Conservation (phyloP, 1,284 basidiomycete species). For the Pascua sp. region DNA sequence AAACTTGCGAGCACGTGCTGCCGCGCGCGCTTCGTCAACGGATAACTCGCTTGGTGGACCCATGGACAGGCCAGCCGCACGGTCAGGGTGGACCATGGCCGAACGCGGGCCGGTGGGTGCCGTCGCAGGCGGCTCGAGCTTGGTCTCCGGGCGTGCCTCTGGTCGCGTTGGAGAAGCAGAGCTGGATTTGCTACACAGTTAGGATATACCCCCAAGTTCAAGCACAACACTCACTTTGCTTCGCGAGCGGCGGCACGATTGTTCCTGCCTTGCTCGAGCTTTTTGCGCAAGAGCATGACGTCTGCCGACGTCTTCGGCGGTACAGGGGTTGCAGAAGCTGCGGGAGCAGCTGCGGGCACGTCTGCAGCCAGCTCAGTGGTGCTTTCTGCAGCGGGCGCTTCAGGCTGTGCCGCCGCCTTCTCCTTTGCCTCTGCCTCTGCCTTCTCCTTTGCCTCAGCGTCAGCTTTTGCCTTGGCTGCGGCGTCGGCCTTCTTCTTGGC, state of each 20-base stretch:
- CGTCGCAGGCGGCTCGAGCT: constrained; percentile 2
- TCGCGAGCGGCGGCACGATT: constrained; percentile 8
- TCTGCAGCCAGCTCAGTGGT: constrained; percentile 14
- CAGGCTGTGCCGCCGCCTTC: constrained; percentile 1
- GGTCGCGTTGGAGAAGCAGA: background rate
- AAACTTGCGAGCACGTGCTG: constrained; percentile 36
- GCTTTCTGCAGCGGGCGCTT: constrained; percentile 2
- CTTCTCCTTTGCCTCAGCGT: constrained; percentile 2
- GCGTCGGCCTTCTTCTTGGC: constrained; percentile 11
- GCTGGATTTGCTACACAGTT: too few species aligned
- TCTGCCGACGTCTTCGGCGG: constrained; percentile 15
- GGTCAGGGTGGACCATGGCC: constrained; percentile 2
- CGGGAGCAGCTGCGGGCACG: constrained; percentile 14
- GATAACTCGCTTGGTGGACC: constrained; percentile 29
- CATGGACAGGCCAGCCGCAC: constrained; percentile 19
- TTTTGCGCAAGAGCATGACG: constrained; percentile 27
- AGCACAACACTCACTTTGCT: background rate
- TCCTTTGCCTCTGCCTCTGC: constrained; percentile 2
- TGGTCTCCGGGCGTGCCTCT: background rate
- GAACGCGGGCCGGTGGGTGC: background rate
- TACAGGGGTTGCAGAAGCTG: background rate
- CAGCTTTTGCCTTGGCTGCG: constrained; percentile 4
- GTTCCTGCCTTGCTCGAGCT: constrained; percentile 24
- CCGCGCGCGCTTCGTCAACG: constrained; percentile 34
- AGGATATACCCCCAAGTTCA: too few species aligned